Percentiles rank a stretch among this genome's conserved stretches.
Evolutionary conservation across 2,329 filamentous ascomycete species (phyloP).

Genomic region (Colletotrichum eremochloae): DNA sequence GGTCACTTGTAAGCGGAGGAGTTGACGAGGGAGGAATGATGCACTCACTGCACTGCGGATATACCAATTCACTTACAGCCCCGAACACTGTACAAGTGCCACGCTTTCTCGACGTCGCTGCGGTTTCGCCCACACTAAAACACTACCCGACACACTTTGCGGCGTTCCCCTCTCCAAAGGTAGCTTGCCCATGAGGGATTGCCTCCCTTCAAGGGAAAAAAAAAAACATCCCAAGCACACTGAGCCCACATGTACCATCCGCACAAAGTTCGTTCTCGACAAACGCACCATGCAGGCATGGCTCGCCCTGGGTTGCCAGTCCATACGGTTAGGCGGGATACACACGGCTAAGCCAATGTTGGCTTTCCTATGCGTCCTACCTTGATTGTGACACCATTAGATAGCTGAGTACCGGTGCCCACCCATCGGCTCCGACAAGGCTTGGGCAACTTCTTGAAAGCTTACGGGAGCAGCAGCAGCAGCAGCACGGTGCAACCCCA

Average conservation of each 20-base stretch:
- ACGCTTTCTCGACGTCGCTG: slow-evolving; percentile 30
- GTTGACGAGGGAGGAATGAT: slow-evolving; percentile 6
- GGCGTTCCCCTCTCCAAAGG: slow-evolving; percentile 36
- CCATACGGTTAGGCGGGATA: slow-evolving; percentile 29
- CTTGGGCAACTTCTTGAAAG: slow-evolving; percentile 20
- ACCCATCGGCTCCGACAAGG: slow-evolving; percentile 17
- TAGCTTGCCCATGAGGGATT: slow-evolving; percentile 37
- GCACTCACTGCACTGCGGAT: neutral
- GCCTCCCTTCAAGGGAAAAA: neutral
- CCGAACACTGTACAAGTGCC: slow-evolving; percentile 31
- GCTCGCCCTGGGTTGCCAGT: slow-evolving; percentile 36
- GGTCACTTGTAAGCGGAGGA: slow-evolving; percentile 7
- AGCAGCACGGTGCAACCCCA: slow-evolving; percentile 20
- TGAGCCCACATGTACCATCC: slow-evolving; percentile 13
- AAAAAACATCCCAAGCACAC: slow-evolving; percentile 8
- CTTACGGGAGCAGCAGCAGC: slow-evolving; percentile 13
- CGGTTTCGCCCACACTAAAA: slow-evolving; percentile 41
- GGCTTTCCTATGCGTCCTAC: slow-evolving; percentile 21
- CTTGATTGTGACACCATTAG: slow-evolving; percentile 30
- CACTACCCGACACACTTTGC: slow-evolving; percentile 39
- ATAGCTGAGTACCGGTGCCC: slow-evolving; percentile 14
- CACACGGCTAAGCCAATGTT: slow-evolving; percentile 15
- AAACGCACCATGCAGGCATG: slow-evolving; percentile 28
- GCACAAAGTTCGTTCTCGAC: slow-evolving; percentile 29
- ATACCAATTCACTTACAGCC: slow-evolving; percentile 3